phyloP scores from a whole-genome alignment of 139 green algal species.

The Chlamydomonas schloesseri region DNA sequence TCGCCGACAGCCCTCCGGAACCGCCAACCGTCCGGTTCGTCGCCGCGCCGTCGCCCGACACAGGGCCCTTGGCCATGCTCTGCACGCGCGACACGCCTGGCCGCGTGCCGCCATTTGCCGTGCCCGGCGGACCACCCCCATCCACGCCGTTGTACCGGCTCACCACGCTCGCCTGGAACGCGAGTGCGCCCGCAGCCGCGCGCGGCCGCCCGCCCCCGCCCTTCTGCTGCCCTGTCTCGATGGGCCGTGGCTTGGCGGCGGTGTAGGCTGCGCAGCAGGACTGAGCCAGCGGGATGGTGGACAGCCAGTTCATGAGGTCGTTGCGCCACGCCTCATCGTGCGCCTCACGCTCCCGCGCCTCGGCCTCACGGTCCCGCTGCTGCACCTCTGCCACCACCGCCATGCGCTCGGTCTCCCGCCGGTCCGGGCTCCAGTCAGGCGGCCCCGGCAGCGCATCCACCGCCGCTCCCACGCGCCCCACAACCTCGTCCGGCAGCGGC shows the following conservation, averaged over 20 bases:
- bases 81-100: background rate
- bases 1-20: no score
- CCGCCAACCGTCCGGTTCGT: no score
- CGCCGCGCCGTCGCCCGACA: no score
- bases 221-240: background rate
- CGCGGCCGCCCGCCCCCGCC: background rate
- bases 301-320: conserved; percentile 31
- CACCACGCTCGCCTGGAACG: background rate
- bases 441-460: background rate
- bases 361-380: background rate
- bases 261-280: conserved; percentile 9
- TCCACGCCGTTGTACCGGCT: background rate
- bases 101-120: no score
- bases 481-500: background rate
- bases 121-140: no score
- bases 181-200: background rate
- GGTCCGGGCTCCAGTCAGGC: conserved; percentile 25
- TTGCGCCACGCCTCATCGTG: conserved; percentile 10
- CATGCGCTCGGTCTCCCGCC: background rate
- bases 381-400: background rate
- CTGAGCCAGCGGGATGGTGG: conserved; percentile 18
- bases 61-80: background rate
- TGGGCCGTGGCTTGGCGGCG: no score
- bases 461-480: background rate
- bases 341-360: background rate